Conservation (phyloP, 2,329 filamentous ascomycete species). For the Leptographium lundbergii region DNA sequence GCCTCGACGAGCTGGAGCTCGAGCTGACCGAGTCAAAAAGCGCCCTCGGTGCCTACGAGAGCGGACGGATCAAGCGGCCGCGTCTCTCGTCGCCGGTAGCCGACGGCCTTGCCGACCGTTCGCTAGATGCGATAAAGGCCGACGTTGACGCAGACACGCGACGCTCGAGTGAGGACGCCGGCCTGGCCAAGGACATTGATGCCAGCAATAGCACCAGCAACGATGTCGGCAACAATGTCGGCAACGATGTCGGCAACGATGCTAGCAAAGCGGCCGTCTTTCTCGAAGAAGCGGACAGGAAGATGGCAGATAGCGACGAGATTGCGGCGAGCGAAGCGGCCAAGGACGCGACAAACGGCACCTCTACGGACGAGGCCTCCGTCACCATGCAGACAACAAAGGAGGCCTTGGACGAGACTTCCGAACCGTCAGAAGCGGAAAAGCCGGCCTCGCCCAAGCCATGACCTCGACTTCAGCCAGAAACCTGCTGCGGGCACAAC, state of each 20-base stretch:
- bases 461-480: neutral
- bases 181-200: neutral
- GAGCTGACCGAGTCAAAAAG: constrained; percentile 30
- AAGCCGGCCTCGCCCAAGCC: neutral
- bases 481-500: neutral
- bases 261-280: neutral
- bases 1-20: constrained; percentile 66
- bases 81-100: constrained; percentile 13
- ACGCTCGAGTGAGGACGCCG: neutral
- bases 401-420: neutral
- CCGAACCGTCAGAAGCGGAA: neutral
- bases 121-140: neutral
- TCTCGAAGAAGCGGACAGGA: no score
- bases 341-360: neutral
- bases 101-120: neutral
- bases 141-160: neutral
- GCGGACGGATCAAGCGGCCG: constrained; percentile 18
- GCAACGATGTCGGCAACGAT: neutral
- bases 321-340: neutral
- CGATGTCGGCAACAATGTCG: neutral
- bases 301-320: no score
- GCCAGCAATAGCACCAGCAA: neutral
- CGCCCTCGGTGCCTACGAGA: constrained; percentile 15
- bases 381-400: neutral
- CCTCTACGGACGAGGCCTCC: neutral